Evolutionary conservation across 2,329 filamentous ascomycete species (phyloP).

Genomic region (Lecanicillium sp.): DNA sequence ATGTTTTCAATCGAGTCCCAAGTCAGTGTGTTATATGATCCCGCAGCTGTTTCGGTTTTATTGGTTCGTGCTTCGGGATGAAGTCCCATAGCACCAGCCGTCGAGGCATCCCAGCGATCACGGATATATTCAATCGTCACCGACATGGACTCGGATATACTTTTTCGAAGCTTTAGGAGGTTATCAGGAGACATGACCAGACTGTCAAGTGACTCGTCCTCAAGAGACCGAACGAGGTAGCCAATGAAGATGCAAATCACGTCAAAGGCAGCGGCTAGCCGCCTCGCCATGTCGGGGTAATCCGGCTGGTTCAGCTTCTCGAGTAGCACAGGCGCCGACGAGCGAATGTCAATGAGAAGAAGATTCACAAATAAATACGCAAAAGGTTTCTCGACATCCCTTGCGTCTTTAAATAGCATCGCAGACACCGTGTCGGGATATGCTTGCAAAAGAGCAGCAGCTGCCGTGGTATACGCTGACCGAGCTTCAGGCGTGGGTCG

Average conservation of each 20-base stretch:
- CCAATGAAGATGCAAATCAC: slow-evolving; percentile 53
- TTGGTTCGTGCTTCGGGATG: slow-evolving; percentile 46
- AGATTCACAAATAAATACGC: slow-evolving; percentile 56
- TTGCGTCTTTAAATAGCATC: slow-evolving; percentile 43
- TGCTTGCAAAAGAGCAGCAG: slow-evolving; percentile 46
- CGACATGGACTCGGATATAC: slow-evolving; percentile 55
- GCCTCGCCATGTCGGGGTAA: slow-evolving; percentile 41
- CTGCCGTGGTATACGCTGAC: slow-evolving; percentile 50
- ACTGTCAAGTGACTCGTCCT: slow-evolving; percentile 32
- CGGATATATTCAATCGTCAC: slow-evolving; percentile 57
- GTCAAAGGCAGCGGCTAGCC: slow-evolving; percentile 54
- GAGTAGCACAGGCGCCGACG: slow-evolving; percentile 52
- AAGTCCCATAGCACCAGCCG: slow-evolving; percentile 53
- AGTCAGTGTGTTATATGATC: slow-evolving; percentile 38
- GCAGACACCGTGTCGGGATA: slow-evolving; percentile 39
- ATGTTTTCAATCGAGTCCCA: slow-evolving; percentile 49
- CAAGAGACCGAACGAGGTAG: slow-evolving; percentile 45
- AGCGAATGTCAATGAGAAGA: slow-evolving; percentile 57
- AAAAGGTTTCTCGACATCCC: slow-evolving; percentile 40
- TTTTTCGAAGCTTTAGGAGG: slow-evolving; percentile 51
- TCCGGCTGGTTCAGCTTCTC: slow-evolving; percentile 45
- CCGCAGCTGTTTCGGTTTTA: slow-evolving; percentile 33
- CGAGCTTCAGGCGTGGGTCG: slow-evolving; percentile 47
- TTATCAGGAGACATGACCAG: slow-evolving; percentile 47
- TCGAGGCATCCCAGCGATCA: slow-evolving; percentile 60